Evolutionary conservation across 345 rosid genomes (phyloP).

Genomic region (Corchorus olitorius): DNA sequence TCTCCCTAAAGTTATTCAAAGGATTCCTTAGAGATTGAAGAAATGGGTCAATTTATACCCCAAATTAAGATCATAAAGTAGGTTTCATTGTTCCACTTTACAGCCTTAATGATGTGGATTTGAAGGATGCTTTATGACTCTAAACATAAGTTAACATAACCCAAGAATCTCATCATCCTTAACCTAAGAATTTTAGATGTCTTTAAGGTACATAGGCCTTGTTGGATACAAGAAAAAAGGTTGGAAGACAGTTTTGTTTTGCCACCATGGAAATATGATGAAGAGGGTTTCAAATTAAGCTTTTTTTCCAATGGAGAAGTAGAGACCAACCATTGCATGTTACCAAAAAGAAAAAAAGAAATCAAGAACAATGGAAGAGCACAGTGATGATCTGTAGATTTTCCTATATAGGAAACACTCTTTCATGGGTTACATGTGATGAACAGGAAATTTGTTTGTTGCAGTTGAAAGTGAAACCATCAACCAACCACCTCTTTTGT

Average conservation of each 20-base stretch:
- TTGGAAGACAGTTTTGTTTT: background rate
- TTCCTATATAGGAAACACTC: background rate
- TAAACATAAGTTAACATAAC: background rate
- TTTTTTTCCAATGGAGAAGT: background rate
- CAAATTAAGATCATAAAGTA: background rate
- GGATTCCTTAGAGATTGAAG: slow-evolving; percentile 35
- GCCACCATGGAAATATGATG: background rate
- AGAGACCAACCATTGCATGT: slow-evolving; percentile 4
- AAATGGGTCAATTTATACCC: slow-evolving; percentile 1
- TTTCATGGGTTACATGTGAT: slow-evolving; percentile 17
- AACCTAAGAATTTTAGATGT: background rate
- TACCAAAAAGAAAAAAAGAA: slow-evolving; percentile 2
- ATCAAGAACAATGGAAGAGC: background rate
- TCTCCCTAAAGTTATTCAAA: slow-evolving; percentile 16
- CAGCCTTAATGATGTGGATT: slow-evolving; percentile 23
- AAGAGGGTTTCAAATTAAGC: background rate
- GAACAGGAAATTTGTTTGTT: slow-evolving; percentile 1
- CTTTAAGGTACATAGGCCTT: background rate
- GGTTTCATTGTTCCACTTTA: slow-evolving; percentile 30
- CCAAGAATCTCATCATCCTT: slow-evolving; percentile 12
- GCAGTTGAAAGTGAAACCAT: slow-evolving; percentile 6
- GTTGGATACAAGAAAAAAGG: background rate
- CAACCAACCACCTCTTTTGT: slow-evolving; percentile 8
- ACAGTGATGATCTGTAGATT: slow-evolving; percentile 13
- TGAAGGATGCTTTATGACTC: background rate